Base-by-base conservation (phyloP, 2,329 filamentous ascomycete genomes). In the Neophaeococcomyces aloes region DNA sequence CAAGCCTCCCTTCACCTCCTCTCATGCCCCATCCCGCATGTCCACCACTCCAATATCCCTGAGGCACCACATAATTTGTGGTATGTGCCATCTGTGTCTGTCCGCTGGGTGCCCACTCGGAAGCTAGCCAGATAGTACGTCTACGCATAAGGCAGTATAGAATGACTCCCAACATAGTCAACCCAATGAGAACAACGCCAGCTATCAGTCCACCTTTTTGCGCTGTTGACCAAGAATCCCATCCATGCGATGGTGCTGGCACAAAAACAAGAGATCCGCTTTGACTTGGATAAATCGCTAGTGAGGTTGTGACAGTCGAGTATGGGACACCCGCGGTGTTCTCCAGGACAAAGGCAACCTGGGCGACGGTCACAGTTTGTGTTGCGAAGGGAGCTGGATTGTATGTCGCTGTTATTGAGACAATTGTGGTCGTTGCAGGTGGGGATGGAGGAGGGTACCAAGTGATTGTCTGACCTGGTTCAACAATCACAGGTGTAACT, bases 201-300 rank as follows among this genome's bases (percentile, higher is more conserved):
- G 54, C 55, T 8, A 60, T 54, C 13, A 60, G 44, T 7, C 58
- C 58, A 10, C 50, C 57, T 48, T 55, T 56, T 38, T 52, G 48
- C 11, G 48, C 51, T 7, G 44, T 43, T 15, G 52, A 52, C 58
- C 58, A 60, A 14, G 46, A 52, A 43, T 56, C 25, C 56, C 56
- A 58, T 14, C 50, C 49, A 13, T 42, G 42, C n/a, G 38, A 14
- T 7, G 25, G 19, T 17, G 48, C 48, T 29, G 46, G 45, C 11
- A 51, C 45, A 13, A 49, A 23, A 21, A 44, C 15, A n/a, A 21
- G 36, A 2, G 31, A 29, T 10, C 23, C 13, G 15, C 14, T 35
- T 35, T 23, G 34, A 8, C 21, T 23, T 2, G 36, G 29, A 36
- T 17, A 19, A 11, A 30, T 14, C 3, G 29, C 10, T 8, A 38